A percentile compares a stretch with the other conserved stretches of the same genome.
Conservation (phyloP, 2,329 filamentous ascomycete species). For the Sporothrix variecibatus region DNA sequence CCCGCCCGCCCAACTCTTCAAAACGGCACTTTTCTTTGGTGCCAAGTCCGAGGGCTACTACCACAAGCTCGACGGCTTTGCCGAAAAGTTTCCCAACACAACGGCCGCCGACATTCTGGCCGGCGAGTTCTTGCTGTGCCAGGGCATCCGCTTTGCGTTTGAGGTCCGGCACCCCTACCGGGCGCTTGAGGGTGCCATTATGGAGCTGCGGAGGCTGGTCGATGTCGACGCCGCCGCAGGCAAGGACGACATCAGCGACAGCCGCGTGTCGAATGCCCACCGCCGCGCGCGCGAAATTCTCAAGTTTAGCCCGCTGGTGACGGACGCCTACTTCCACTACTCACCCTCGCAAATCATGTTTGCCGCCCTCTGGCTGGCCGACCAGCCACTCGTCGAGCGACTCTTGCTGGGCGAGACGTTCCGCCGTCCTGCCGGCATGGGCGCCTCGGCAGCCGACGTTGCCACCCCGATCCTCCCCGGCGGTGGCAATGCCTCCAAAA, state of each 20-base stretch:
- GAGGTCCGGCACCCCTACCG: conserved; percentile 90
- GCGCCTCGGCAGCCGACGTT: conserved; percentile 32
- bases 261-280: conserved; percentile 63
- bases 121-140: conserved; percentile 88
- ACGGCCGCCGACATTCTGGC: conserved; percentile 81
- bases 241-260: conserved; percentile 35
- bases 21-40: conserved; percentile 88
- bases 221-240: conserved; percentile 54
- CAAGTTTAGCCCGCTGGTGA: conserved; percentile 78
- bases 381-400: conserved; percentile 60
- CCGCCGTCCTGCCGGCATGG: conserved; percentile 31
- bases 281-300: conserved; percentile 71
- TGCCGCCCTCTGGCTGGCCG: conserved; percentile 74
- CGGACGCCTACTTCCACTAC: conserved; percentile 96
- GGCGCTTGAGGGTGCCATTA: conserved; percentile 79
- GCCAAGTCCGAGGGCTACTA: conserved; percentile 90
- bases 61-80: conserved; percentile 53
- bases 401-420: conserved; percentile 50
- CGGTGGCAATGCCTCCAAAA: conserved; percentile 30
- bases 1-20: conserved; percentile 83
- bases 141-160: conserved; percentile 89
- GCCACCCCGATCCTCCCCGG: conserved; percentile 22
- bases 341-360: conserved; percentile 94
- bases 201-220: conserved; percentile 73
- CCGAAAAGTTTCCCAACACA: conserved; percentile 67